These are phyloP conservation scores for Fusarium tuaranense DNA, from an alignment of 2,329 filamentous ascomycete genomes.

Conservation along the genomic window DNA sequence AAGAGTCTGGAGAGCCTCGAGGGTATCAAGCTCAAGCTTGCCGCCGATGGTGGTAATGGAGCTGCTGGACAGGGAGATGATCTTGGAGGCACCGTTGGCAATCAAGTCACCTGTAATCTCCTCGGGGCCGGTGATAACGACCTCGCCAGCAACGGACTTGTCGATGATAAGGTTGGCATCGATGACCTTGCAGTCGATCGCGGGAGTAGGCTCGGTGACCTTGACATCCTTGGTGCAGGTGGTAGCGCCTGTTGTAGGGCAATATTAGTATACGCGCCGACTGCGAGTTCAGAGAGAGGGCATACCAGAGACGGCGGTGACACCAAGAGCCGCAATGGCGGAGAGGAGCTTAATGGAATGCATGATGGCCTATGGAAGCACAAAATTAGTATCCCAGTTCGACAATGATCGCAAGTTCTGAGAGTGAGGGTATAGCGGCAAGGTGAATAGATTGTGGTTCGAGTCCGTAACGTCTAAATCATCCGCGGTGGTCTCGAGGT, in stretches of 20 bases:
- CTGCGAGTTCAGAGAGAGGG: not conserved
- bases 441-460: not conserved
- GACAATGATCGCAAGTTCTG: not conserved
- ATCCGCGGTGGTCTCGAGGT: constrained; percentile 27
- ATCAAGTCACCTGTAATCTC: constrained; percentile 69
- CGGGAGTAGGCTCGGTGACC: constrained; percentile 71
- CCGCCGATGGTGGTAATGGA: constrained; percentile 75
- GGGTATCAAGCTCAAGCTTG: constrained; percentile 75
- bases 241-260: constrained; percentile 45
- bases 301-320: constrained; percentile 58
- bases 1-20: constrained; percentile 77
- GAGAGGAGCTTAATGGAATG: constrained; percentile 58
- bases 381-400: constrained; percentile 30
- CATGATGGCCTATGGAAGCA: constrained; percentile 55
- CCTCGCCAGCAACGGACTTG: constrained; percentile 63
- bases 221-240: constrained; percentile 66
- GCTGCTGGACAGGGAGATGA: constrained; percentile 72
- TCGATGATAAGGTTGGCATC: constrained; percentile 76
- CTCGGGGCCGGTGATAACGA: constrained; percentile 72
- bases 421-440: not conserved
- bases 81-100: constrained; percentile 67
- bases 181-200: constrained; percentile 76
- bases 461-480: constrained; percentile 13
- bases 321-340: constrained; percentile 57
- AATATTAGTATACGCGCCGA: constrained; percentile 7